Evolutionary conservation across 805 yeast species (phyloP), one percentile per base, ranked within the genome.

Genomic region (Hanseniaspora singularis): DNA sequence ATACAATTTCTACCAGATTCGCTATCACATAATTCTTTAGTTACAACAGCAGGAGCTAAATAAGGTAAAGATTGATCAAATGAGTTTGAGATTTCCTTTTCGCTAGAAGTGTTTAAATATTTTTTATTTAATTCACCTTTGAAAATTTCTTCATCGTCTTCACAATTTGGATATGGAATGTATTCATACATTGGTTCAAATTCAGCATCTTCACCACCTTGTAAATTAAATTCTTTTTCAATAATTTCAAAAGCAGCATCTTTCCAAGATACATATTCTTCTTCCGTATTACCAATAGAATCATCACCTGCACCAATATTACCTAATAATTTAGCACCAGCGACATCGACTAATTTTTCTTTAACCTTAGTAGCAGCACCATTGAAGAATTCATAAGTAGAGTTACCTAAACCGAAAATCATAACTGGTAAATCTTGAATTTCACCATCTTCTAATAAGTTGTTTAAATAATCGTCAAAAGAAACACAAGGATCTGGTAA

Each of bases 401-500:
- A 79, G 67, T 92, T 89, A 60, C 98, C 98, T 52, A 89, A 74
- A 16, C 96, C 97, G 59, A 89, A 92, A 44, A 86, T 71, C 50
- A 87, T 74, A 64, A 66, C 87, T 54, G 73, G 76, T 51, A 87
- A 58, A 51, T 72, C 74, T 7, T 71, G 58, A 55, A 88, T 68
- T 27, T 65, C 60, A 50, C 72, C 75, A 34, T 67, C 72, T 20
- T 73, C 74, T 42, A 72, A 75, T 46, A 69, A 64, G 23, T 62
- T 55, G 28, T 77, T 74, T 57, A 88, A 72, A 58, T 67, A 77
- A 49, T 79, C 81, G 59, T 76, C 78, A 61, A 92, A 85, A 32
- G 76, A 77, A 34, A 74, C 73, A n/a, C 96, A 92, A 56, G 85
- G 84, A 62, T 89, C 98, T 12, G 98, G 89, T 55, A 95, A 95